These are phyloP conservation scores for Ophiosphaerella narmari DNA, from an alignment of 2,329 filamentous ascomycete genomes.

Conservation along the genomic window DNA sequence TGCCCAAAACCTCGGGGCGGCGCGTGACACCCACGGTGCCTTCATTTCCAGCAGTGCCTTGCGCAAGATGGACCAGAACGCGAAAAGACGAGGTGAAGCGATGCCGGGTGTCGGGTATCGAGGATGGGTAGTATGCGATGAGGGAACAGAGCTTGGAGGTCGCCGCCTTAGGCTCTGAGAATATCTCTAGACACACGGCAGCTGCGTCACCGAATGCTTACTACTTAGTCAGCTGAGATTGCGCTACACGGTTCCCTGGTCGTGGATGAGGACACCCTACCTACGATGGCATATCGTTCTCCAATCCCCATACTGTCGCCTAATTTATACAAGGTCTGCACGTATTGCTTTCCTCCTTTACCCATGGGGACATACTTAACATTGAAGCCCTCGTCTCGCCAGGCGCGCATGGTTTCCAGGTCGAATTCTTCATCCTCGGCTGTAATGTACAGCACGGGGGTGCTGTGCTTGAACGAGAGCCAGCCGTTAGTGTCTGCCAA, in stretches of 20 bases:
- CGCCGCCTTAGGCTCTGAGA: conserved; percentile 58
- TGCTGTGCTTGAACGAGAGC: conserved; percentile 49
- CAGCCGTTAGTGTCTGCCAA: conserved; percentile 45
- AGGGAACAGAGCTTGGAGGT: conserved; percentile 60
- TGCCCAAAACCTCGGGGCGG: conserved; percentile 56
- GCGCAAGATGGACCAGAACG: conserved; percentile 63
- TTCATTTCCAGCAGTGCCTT: conserved; percentile 31
- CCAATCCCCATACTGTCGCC: conserved; percentile 62
- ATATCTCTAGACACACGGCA: conserved; percentile 62
- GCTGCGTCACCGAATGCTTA: conserved; percentile 67
- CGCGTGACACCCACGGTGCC: conserved; percentile 56
- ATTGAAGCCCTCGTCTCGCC: conserved; percentile 65
- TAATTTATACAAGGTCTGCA: conserved; percentile 54
- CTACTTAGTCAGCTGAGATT: conserved; percentile 7
- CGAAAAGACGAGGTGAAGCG: conserved; percentile 50
- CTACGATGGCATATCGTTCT: conserved; percentile 66
- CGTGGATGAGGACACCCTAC: conserved; percentile 46
- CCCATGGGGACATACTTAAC: conserved; percentile 61
- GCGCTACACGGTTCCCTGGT: neutral
- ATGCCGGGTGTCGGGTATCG: conserved; percentile 58
- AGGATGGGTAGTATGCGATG: conserved; percentile 66
- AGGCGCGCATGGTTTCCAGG: conserved; percentile 56
- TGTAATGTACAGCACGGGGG: conserved; percentile 55
- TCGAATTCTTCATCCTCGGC: conserved; percentile 63
- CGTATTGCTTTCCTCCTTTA: conserved; percentile 55